Base-by-base conservation (phyloP, 2,329 filamentous ascomycete species). In the Cyclaneusma minus region DNA sequence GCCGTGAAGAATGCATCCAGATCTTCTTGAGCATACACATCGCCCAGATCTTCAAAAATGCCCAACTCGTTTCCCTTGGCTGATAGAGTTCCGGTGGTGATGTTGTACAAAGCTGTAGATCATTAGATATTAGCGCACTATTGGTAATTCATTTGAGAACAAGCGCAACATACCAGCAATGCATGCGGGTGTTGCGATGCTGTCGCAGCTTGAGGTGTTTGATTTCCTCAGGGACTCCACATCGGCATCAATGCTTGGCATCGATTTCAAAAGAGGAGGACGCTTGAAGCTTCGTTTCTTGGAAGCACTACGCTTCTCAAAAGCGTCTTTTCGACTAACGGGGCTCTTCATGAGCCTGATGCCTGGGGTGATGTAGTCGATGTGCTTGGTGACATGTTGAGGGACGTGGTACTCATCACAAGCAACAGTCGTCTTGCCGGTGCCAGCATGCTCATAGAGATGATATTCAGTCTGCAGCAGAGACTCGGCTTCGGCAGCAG, bases 281-380 rank as follows among this genome's bases (percentile, higher is more conserved):
- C 39, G 36, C 10, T 36, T 22, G 5, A 36, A 36, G 19, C 38
- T 39, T 15, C 34, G 21, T 18, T 36, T 36, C 13, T 31, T 27
- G 8, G 29, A 26, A 10, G 22, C 29, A 4, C 24, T 14, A 3
- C 29, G 28, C 17, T 35, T 35, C 12, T 31, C 16, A 9, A 37
- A 24, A 10, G 22, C 31, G 9, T 13, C 19, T 6, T 24, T 32
- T 24, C 29, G 27, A 22, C 35, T 44, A 28, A 35, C 32, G 12
- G 30, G 36, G 19, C 37, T 37, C 22, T 27, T 33, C 17, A 34
- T 41, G 29, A 68, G 50, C 33, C 61, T 63, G 34, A 65, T 56
- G 10, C 62, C 63, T 0, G 64, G 64, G 1, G 58, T 68, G 19
- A 70, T 56, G 41, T 67, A 68, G 44, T 69, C 64, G 27, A 69